These are phyloP conservation scores for Diaporthe sp. DNA, from an alignment of 2,329 filamentous ascomycete genomes.

Conservation along the genomic window DNA sequence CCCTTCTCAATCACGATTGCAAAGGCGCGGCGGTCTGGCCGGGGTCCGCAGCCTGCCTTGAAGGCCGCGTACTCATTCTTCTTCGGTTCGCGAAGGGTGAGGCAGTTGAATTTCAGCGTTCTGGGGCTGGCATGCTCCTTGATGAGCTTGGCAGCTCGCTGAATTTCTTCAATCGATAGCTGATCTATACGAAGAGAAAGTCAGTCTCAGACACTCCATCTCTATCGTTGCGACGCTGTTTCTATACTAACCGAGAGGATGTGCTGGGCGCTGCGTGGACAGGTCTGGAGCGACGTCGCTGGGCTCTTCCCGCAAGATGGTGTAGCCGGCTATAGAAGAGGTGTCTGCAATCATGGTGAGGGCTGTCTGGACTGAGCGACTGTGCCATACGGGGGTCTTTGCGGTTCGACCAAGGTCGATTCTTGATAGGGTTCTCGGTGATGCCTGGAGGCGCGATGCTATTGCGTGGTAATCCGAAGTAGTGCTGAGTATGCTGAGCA, in stretches of 20 bases:
- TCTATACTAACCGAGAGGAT: slow-evolving; percentile 49
- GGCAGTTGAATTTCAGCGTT: slow-evolving; percentile 65
- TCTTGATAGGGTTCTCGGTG: neutral
- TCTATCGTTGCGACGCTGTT: neutral
- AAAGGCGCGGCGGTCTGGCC: slow-evolving; percentile 60
- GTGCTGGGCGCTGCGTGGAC: slow-evolving; percentile 44
- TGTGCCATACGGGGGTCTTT: slow-evolving; percentile 14
- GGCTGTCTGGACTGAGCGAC: slow-evolving; percentile 23
- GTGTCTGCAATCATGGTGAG: slow-evolving; percentile 54
- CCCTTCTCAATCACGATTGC: slow-evolving; percentile 58
- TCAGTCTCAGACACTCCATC: neutral
- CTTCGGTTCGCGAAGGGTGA: slow-evolving; percentile 73
- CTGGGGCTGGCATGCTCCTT: slow-evolving; percentile 48
- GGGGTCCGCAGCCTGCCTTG: slow-evolving; percentile 58
- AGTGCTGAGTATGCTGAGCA: neutral
- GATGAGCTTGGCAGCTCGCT: slow-evolving; percentile 59
- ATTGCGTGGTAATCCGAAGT: neutral
- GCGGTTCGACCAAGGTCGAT: slow-evolving; percentile 11
- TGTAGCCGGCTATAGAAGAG: slow-evolving; percentile 56
- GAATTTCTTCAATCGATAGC: slow-evolving; percentile 65
- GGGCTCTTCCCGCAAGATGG: slow-evolving; percentile 55
- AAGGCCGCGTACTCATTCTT: slow-evolving; percentile 74
- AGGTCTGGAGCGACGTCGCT: slow-evolving; percentile 48
- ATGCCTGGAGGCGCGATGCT: neutral
- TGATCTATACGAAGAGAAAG: slow-evolving; percentile 51